Percentiles rank a stretch among this genome's conserved stretches.
Conservation (phyloP, 2,329 filamentous ascomycete genomes). For the Neoscytalidium dimidiatum region DNA sequence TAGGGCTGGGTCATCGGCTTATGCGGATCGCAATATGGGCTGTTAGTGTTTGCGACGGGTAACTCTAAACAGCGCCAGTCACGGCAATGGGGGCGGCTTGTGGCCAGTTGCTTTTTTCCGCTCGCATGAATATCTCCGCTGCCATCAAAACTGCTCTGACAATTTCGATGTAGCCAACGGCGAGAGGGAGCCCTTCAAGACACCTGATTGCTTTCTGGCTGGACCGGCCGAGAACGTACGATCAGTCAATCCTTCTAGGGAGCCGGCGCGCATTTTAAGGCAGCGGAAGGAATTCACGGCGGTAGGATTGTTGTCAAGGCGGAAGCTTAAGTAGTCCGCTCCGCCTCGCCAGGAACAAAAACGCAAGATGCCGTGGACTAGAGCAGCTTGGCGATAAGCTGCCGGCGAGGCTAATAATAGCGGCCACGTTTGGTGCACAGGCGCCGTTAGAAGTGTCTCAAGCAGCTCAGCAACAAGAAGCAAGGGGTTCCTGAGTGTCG, state of each 20-base stretch:
- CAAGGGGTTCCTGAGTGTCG: no score
- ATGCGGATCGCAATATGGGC: not conserved
- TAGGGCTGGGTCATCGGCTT: not conserved
- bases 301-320: not conserved
- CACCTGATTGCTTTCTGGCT: not conserved
- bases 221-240: not conserved
- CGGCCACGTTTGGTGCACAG: not conserved
- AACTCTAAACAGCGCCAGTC: not conserved
- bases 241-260: not conserved
- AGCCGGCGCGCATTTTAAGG: not conserved
- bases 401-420: not conserved
- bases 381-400: not conserved
- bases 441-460: not conserved
- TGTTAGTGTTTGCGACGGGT: not conserved
- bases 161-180: no score
- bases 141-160: no score
- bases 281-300: not conserved
- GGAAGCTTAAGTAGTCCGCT: not conserved
- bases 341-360: not conserved
- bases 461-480: no score
- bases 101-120: no score
- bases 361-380: not conserved
- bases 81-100: not conserved
- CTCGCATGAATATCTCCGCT: no score
- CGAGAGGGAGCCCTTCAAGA: not conserved